Conservation (phyloP, 73 alveolate genomes). For the Blepharisma stoltei region DNA sequence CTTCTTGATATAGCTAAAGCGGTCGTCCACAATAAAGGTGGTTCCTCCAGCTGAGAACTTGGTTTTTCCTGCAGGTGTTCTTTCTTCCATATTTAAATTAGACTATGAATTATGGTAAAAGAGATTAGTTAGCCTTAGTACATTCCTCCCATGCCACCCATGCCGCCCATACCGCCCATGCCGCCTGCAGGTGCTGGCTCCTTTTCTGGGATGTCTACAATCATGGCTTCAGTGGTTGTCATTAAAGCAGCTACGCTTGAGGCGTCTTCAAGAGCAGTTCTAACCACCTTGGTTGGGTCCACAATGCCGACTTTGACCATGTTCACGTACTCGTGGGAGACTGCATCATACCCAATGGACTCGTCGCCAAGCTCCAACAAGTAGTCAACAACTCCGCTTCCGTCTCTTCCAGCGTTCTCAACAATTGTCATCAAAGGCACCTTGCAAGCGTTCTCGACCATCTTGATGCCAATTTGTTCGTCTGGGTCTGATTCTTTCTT, state of each 20-base stretch:
- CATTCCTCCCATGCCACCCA: constrained; percentile 63
- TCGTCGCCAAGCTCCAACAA: constrained; percentile 43
- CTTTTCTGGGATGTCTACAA: constrained; percentile 51
- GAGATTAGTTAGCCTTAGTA: not conserved
- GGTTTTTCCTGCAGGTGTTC: not conserved
- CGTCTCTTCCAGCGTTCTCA: constrained; percentile 68
- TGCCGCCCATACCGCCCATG: constrained; percentile 80
- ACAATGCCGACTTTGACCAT: constrained; percentile 77
- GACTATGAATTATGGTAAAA: no score
- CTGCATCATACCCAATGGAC: constrained; percentile 40
- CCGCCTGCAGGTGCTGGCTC: constrained; percentile 33
- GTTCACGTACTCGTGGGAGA: no score
- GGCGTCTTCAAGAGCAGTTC: constrained; percentile 92
- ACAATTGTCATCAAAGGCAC: constrained; percentile 59
- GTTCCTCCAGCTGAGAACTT: constrained; percentile 21
- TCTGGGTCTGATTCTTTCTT: constrained; percentile 56
- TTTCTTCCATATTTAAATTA: no score
- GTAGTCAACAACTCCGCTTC: constrained; percentile 53
- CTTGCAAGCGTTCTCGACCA: constrained; percentile 56
- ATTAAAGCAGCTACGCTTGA: constrained; percentile 90
- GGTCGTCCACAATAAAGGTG: constrained; percentile 48
- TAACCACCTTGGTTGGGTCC: constrained; percentile 97
- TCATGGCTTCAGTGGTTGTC: constrained; percentile 91
- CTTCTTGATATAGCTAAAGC: constrained; percentile 48
- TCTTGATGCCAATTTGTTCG: constrained; percentile 65